Evolutionary conservation across 192 early-diverging fungal species (phyloP), one percentile per base, ranked within the genome.

Genomic region (Coemansia sp.): DNA sequence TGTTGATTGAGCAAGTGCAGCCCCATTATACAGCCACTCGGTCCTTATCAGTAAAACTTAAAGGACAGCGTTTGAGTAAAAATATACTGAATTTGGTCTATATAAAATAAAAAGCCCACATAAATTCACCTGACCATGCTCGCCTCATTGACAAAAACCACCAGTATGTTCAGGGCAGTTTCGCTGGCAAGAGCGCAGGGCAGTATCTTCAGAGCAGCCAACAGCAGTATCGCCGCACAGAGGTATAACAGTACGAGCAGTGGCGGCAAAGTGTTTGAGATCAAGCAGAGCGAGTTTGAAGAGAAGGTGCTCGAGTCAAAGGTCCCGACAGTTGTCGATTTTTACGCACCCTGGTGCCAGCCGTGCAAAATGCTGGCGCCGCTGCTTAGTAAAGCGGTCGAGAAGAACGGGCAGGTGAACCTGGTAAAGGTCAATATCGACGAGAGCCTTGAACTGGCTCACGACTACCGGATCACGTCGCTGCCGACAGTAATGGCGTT

Each of bases 361-460:
- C 91, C 91, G 14, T 95, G 93, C 76, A 85, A 83, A 39, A 71
- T 89, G 66, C 69, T 95, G 8, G 85, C 82, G 9, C 91, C 91
- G 17, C 63, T 87, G 19, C 69, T 95, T 19, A 66, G 81, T 9
- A 82, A 85, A 40, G 80, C 80, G 7, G 89, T 93, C 15, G 64
- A 71, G 12, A 76, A 73, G 17, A 77, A 87, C 41, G 83, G 81
- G n/a, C 81, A 83, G 38, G 83, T 87, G 0, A 83, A 85, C 9
- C 65, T 95, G 52, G 85, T 89, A 47, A 90, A 91, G 58, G 68
- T 95, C 52, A 73, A 95, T 60, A 82, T 90, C 27, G 93, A 95
- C 62, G 78, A 86, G 34, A 67, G 80, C 40, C 66, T 67, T n/a
- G 52, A 81, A 5, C 62, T 85, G 53, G 87, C 91, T 4, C 46